Evolutionary conservation across 306 rosid species (phyloP), one percentile per base, ranked within the genome.

Genomic region (Lablab purpureus): DNA sequence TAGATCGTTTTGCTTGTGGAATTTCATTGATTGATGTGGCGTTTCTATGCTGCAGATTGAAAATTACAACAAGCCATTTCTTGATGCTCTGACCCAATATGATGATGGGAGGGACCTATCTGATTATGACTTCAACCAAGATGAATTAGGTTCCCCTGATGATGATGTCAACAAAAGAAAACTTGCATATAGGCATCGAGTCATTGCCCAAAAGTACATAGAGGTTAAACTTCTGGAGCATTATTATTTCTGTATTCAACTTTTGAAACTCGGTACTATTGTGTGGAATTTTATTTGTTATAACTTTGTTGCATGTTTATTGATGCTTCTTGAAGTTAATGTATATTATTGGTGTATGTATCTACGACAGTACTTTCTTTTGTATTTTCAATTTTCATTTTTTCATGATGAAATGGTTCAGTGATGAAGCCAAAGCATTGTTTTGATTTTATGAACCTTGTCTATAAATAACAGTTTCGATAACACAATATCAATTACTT

Each of bases 51-150:
- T 81, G 91, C 89, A 94, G 99, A 92, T 94, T 85, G 99, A 92
- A 67, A 85, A 84, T 82, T 88, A 86, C 88, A 91, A 89, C 76
- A 69, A 88, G 67, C 95, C 97, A 4, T 92, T 90, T 86, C 92
- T 94, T 73, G 86, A 84, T 78, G 84, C 79, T 52, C 54, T 94
- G 81, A 71, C 81, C 43, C 84, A 83, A 71, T 87, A 86, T 67
- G 99, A 94, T 47, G 99, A 94, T 76, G 93, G 92, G 40, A 89
- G 76, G 64, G 94, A 94, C 80, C 92, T 94, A 79, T 88, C 95
- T 25, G 84, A 71, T 80, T 92, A 94, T 74, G 90, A 94, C 82
- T 94, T 94, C 86, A 80, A 77, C 79, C 84, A 84, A 74, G 99
- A 94, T 82, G 93, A 81, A 21, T 84, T 94, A 63, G 87, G 84